Evolutionary conservation across 129 eudicot species (phyloP).

Genomic region (Helianthus annuus): HanXRQr2.0-SUNRISE NC_035439.2:131925233-131925732

Average conservation of each 20-base stretch:
- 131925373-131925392: constrained; percentile 41
- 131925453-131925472: constrained; percentile 60
- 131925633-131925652: constrained; percentile 28
- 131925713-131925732: too few species aligned
- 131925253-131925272: too few species aligned
- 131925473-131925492: constrained; percentile 56
- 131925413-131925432: constrained; percentile 68
- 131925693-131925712: too few species aligned
- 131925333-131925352: constrained; percentile 10
- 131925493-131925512: constrained; percentile 53
- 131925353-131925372: background rate
- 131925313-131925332: background rate
- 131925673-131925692: too few species aligned
- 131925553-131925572: constrained; percentile 80
- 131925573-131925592: constrained; percentile 40
- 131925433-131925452: constrained; percentile 35
- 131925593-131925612: too few species aligned
- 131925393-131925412: constrained; percentile 56
- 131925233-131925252: too few species aligned
- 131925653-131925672: too few species aligned
- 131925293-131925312: constrained; percentile 14
- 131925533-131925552: constrained; percentile 82
- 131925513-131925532: constrained; percentile 51
- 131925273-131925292: constrained; percentile 9
- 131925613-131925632: background rate